A percentile compares a stretch with the other conserved stretches of the same genome.
Evolutionary conservation across 1,284 basidiomycete species (phyloP).

Genomic region (Vanrija sp.): DNA sequence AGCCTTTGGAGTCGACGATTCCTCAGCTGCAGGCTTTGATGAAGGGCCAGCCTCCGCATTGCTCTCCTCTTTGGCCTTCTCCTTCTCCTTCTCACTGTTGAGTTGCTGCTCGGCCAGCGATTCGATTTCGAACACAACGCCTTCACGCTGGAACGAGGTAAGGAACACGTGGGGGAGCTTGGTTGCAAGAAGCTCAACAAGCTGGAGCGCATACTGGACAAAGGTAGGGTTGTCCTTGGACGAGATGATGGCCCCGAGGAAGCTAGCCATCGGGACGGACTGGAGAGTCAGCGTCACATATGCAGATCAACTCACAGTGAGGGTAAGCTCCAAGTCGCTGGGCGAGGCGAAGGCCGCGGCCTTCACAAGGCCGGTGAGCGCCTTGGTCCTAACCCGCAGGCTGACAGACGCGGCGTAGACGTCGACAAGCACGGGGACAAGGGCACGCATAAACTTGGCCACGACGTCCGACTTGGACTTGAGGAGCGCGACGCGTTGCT

Average conservation of each 20-base stretch:
- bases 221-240: constrained; percentile 81
- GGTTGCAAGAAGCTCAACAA: constrained; percentile 78
- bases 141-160: constrained; percentile 82
- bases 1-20: constrained; percentile 3
- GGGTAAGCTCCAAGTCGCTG: constrained; percentile 66
- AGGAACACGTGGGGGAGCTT: constrained; percentile 80
- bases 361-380: constrained; percentile 77
- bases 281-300: constrained; percentile 37
- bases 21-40: constrained; percentile 1
- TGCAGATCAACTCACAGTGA: constrained; percentile 57
- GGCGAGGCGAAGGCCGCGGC: constrained; percentile 80
- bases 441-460: constrained; percentile 73
- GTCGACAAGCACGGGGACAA: constrained; percentile 87
- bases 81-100: constrained; percentile 31
- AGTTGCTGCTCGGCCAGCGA: constrained; percentile 62
- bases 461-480: constrained; percentile 71
- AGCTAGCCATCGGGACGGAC: constrained; percentile 85
- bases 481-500: constrained; percentile 55
- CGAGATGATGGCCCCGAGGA: constrained; percentile 85
- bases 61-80: constrained; percentile 14
- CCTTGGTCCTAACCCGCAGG: constrained; percentile 76
- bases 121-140: constrained; percentile 89
- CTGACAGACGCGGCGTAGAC: constrained; percentile 92
- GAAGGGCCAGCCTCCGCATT: constrained; percentile 1
- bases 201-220: constrained; percentile 79